Base-by-base conservation (phyloP, 2,329 filamentous ascomycete species). In the Calonectria pseudoturangicola region DNA sequence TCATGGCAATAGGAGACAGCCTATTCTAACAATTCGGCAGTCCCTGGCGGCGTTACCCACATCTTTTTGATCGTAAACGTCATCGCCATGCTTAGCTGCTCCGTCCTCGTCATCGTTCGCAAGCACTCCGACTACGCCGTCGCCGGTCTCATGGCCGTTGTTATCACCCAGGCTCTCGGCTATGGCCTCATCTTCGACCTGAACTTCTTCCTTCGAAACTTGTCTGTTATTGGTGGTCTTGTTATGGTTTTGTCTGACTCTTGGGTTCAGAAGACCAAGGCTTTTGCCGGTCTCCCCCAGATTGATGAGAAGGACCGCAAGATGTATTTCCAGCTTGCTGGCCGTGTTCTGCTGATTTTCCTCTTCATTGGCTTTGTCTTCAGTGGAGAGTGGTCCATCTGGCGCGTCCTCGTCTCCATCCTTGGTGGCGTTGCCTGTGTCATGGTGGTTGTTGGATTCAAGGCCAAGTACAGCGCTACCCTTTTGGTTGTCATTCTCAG, bases 241-340 rank as follows among this genome's bases (percentile, higher is more conserved):
- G 90, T 99, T 80, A 98, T 99, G 97, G 97, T 99, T 25, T 90
- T 99, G 60, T 98, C 96, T 48, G 97, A 99, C 87, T 98, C 95
- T 71, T 98, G 96, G 95, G 95, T 98, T 76, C 94, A 96, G 87
- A 98, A 98, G 92, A 94, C 93, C 84, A 98, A 98, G 88, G 96
- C 96, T 3, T 98, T 98, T 75, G 97, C 97, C 60, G 97, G 97
- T 60, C 90, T 99, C 66, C 97, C 97, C 62, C 92, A 95, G 85
- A 91, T 99, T 66, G 97, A 98, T 83, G 97, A 99, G 89, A 98
- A 98, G 92, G 97, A 99, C 85, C 94, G 96, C 87, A 99, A 98
- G 91, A 98, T 98, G 96, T 99, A 99, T 90, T 97, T 99, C 87
- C 97, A 98, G 91, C 93, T 99, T 74, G 97, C 97, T 77, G 97